These are phyloP conservation scores for Saturnispora diversa DNA, from an alignment of 805 yeast genomes.

Conservation along the genomic window DNA sequence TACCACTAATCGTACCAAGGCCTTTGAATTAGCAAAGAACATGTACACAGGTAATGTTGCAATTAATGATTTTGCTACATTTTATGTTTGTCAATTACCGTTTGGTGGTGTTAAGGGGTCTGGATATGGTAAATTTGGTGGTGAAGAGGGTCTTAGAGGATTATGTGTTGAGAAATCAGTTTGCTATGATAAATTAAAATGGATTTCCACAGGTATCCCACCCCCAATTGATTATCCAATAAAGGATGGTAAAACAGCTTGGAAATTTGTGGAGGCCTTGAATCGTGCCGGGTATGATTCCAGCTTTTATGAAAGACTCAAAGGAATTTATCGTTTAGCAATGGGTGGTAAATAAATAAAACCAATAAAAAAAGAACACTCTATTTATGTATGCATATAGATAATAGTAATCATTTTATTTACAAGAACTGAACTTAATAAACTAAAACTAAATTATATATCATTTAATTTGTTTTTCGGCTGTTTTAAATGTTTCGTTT, in stretches of 20 bases:
- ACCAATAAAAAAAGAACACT: background rate
- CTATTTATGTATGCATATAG: background rate
- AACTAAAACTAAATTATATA: background rate
- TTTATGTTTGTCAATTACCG: slow-evolving; percentile 90
- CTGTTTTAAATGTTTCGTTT: slow-evolving; percentile 44
- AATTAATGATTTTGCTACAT: slow-evolving; percentile 95
- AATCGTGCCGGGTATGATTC: slow-evolving; percentile 78
- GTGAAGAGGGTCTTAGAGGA: slow-evolving; percentile 92
- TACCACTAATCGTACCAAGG: slow-evolving; percentile 51
- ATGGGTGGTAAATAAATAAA: slow-evolving; percentile 31
- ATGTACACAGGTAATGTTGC: slow-evolving; percentile 88
- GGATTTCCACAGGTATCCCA: slow-evolving; percentile 78
- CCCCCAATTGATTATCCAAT: slow-evolving; percentile 89
- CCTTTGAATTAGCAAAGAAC: slow-evolving; percentile 54
- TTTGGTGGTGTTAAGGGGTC: slow-evolving; percentile 92
- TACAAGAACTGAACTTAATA: background rate
- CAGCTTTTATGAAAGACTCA: slow-evolving; percentile 60
- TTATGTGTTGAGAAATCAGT: slow-evolving; percentile 81
- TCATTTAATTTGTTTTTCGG: slow-evolving; percentile 33
- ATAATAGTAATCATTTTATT: too few species aligned
- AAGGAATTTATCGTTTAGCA: slow-evolving; percentile 48
- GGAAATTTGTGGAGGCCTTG: slow-evolving; percentile 78
- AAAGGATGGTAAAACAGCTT: slow-evolving; percentile 68
- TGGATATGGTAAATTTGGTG: slow-evolving; percentile 97
- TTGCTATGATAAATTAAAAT: slow-evolving; percentile 74